Percentiles rank a stretch among this genome's conserved stretches.
Conservation (phyloP, 257 asterid species). For the Solanum pinnatisectum region DNA sequence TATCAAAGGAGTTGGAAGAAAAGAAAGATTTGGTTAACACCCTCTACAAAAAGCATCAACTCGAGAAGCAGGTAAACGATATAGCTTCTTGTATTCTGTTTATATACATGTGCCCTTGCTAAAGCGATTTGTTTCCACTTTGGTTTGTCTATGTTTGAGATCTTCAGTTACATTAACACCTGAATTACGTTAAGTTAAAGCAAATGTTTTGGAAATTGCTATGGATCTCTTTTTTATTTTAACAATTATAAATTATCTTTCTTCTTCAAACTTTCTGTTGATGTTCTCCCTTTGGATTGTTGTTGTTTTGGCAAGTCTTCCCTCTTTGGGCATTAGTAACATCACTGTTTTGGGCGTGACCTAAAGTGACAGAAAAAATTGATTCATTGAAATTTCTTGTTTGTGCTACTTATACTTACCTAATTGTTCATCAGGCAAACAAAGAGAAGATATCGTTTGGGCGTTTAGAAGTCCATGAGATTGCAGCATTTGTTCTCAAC, state of each 20-base stretch:
- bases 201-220: neutral
- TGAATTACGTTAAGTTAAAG: neutral
- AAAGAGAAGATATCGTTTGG: constrained; percentile 89
- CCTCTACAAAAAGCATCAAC: constrained; percentile 76
- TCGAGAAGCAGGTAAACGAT: constrained; percentile 73
- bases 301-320: neutral
- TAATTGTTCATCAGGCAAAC: constrained; percentile 46
- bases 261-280: neutral
- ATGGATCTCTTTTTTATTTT: neutral
- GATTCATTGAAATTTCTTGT: neutral
- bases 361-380: neutral
- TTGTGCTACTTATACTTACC: neutral
- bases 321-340: neutral
- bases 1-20: constrained; percentile 68
- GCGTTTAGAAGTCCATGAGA: constrained; percentile 73
- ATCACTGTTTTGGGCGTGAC: neutral
- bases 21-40: constrained; percentile 70
- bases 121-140: neutral
- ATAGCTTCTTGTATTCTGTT: neutral
- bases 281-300: neutral
- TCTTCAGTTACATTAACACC: neutral
- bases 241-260: neutral
- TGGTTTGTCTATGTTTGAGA: neutral
- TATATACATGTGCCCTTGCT: neutral
- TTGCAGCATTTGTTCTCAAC: constrained; percentile 86